These are phyloP conservation scores for Vanderwaltozyma yarrowii DNA, from an alignment of 805 yeast species.

Conservation along the genomic window DNA sequence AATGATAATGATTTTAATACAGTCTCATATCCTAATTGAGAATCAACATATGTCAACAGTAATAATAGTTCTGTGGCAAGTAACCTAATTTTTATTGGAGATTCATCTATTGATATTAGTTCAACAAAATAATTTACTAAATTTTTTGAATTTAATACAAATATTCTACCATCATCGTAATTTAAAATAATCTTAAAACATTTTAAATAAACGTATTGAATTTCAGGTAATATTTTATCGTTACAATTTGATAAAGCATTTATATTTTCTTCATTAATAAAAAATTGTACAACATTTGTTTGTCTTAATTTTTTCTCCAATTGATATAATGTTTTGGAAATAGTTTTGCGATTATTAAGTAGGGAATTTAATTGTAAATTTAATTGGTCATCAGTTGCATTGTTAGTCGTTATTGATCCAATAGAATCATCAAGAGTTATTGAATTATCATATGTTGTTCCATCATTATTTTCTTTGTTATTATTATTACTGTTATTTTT, in stretches of 20 bases:
- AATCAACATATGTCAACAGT: slow-evolving; percentile 20
- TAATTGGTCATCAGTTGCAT: not conserved
- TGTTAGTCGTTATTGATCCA: too few species aligned
- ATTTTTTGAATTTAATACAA: slow-evolving; percentile 6
- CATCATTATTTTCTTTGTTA: slow-evolving; percentile 1
- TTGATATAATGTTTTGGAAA: slow-evolving; percentile 14
- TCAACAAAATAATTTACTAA: slow-evolving; percentile 13
- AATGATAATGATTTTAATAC: slow-evolving; percentile 8
- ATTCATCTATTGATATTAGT: slow-evolving; percentile 6
- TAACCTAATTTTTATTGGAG: slow-evolving; percentile 12
- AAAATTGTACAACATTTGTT: slow-evolving; percentile 8
- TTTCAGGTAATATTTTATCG: slow-evolving; percentile 1
- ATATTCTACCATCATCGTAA: slow-evolving; percentile 9
- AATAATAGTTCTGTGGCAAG: slow-evolving; percentile 19
- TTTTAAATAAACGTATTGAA: slow-evolving; percentile 18
- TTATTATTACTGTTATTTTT: slow-evolving; percentile 4
- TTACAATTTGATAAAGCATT: slow-evolving; percentile 7
- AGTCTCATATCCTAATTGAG: slow-evolving; percentile 16
- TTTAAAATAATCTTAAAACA: slow-evolving; percentile 22
- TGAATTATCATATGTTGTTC: not conserved
- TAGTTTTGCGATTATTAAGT: not conserved
- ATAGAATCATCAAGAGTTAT: not conserved
- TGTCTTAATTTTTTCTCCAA: slow-evolving; percentile 22
- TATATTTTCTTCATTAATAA: slow-evolving; percentile 12
- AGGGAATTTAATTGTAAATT: not conserved